Percentiles rank a stretch among this genome's conserved stretches.
These are phyloP conservation scores for Acanthamoeba royreba DNA, from an alignment of 208 protist species.

Conservation along the genomic window DNA sequence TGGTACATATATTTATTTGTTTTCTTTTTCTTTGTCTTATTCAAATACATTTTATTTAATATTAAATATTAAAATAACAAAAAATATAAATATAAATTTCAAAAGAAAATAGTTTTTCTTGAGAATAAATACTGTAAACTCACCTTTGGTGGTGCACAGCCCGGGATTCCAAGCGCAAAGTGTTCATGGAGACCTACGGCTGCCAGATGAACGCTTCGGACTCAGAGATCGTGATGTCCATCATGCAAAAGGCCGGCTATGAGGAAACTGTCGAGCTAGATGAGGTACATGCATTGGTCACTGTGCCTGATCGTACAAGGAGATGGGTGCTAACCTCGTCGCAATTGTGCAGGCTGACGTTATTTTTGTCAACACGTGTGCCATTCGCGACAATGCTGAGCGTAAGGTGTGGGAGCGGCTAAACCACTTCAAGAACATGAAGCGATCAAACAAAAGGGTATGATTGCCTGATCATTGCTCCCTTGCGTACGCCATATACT, in stretches of 20 bases:
- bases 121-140: no score
- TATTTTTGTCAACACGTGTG: slow-evolving; percentile 86
- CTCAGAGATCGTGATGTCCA: slow-evolving; percentile 79
- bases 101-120: no score
- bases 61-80: no score
- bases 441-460: slow-evolving; percentile 13
- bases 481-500: not conserved
- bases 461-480: no score
- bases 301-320: not conserved
- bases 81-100: no score
- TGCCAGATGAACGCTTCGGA: slow-evolving; percentile 90
- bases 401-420: slow-evolving; percentile 82
- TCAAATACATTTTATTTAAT: no score
- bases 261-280: slow-evolving; percentile 5
- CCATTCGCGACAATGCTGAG: slow-evolving; percentile 85
- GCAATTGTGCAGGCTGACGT: slow-evolving; percentile 73
- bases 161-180: slow-evolving; percentile 22
- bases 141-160: no score
- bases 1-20: not conserved
- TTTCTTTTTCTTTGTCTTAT: no score
- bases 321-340: no score
- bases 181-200: slow-evolving; percentile 83
- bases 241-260: slow-evolving; percentile 76
- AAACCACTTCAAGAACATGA: slow-evolving; percentile 55
- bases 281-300: no score